Conservation (phyloP, 805 yeast species). For the Candida stauntonica region DNA sequence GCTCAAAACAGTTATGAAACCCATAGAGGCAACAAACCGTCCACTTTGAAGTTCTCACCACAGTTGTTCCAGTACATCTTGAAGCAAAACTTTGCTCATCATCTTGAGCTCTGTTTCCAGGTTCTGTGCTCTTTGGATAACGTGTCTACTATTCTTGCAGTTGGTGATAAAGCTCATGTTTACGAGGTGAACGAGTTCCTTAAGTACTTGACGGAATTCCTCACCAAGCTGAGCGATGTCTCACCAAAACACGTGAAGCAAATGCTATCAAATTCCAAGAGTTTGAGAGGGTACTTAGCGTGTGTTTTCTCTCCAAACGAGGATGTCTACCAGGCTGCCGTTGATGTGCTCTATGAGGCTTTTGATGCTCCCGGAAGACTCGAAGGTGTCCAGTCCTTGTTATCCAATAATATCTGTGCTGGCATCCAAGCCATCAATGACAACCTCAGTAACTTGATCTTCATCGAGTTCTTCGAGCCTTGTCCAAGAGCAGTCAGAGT, state of each 20-base stretch:
- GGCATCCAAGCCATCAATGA: slow-evolving; percentile 46
- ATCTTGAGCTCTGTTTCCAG: slow-evolving; percentile 22
- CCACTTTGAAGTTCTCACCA: slow-evolving; percentile 28
- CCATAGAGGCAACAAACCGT: slow-evolving; percentile 29
- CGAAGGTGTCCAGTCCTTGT: slow-evolving; percentile 61
- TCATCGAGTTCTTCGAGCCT: slow-evolving; percentile 57
- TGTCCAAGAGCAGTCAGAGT: slow-evolving; percentile 72
- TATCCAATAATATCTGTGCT: slow-evolving; percentile 39
- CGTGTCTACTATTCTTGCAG: slow-evolving; percentile 28
- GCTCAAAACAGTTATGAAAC: slow-evolving; percentile 37
- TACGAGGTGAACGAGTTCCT: slow-evolving; percentile 27
- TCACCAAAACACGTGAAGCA: slow-evolving; percentile 32
- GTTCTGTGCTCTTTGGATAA: slow-evolving; percentile 24
- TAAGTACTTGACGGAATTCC: slow-evolving; percentile 29
- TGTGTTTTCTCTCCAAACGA: slow-evolving; percentile 62
- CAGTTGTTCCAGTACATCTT: slow-evolving; percentile 28
- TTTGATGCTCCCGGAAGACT: slow-evolving; percentile 76
- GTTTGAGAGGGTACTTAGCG: slow-evolving; percentile 67
- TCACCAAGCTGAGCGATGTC: slow-evolving; percentile 38
- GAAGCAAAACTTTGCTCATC: slow-evolving; percentile 23
- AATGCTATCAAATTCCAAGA: slow-evolving; percentile 37
- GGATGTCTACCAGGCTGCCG: slow-evolving; percentile 59
- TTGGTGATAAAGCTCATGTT: slow-evolving; percentile 25
- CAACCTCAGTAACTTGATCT: slow-evolving; percentile 42
- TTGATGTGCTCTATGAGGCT: slow-evolving; percentile 68